Base-by-base conservation (phyloP, 2,329 filamentous ascomycete species). In the Neophaeococcomyces aloes region DNA sequence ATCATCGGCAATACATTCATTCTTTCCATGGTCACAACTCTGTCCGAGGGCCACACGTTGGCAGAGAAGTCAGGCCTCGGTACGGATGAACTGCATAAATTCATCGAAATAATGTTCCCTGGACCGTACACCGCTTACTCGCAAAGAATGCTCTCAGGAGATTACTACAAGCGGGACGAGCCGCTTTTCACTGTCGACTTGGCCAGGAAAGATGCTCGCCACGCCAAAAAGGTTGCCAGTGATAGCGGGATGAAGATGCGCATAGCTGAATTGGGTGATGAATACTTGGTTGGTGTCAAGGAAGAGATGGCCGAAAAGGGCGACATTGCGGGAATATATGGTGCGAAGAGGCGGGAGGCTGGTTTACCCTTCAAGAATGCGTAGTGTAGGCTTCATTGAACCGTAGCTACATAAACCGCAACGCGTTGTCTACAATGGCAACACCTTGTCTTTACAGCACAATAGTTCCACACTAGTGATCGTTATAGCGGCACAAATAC, bases 1-100 rank as follows among this genome's bases (percentile, higher is more conserved):
- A 70, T 94, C 15, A 73, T 94, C 7, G 87, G 88, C 45, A 94
- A 94, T 63, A 85, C 83, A 0, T 88, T 94, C 60, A 74, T 94
- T 54, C 61, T 93, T 31, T 83, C 84, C 65, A 88, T 88, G 74
- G 75, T 88, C 18, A 81, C 87, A 57, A 74, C 84, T 40, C 67
- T 94, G 3, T 78, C 83, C 1, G 86, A 94, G 65, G 83, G 80
- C 4, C 75, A 89, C 57, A 77, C 82, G 1, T 65, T 87, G 4
- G 86, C 86, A 4, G 86, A 94, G 62, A 89, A 88, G 63, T 73
- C 75, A 0, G 86, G 86, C 0, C 66, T 94, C 2, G 86, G 85
- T 2, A 72, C 71, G 0, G 75, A 79, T 1, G 75, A 79, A 29
- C 63, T 94, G 47, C 79, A 88, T 59, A 62, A 77, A 34, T 83